Conservation (phyloP, 2,329 filamentous ascomycete genomes). For the Colletotrichum neosansevieriae region DNA sequence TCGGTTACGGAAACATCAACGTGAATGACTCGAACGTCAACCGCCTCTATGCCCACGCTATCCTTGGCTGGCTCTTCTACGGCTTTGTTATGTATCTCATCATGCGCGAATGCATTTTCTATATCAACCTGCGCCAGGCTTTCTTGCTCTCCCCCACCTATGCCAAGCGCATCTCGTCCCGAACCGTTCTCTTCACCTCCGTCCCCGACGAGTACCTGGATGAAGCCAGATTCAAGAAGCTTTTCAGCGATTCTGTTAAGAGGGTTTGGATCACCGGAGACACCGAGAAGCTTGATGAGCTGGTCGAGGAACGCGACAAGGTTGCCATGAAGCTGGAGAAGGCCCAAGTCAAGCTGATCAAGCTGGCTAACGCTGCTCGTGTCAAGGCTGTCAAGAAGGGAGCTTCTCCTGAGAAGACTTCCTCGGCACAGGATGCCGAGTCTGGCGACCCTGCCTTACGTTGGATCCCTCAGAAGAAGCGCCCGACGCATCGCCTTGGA, state of each 20-base stretch:
- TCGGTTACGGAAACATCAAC: constrained; percentile 83
- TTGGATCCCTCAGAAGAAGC: constrained; percentile 79
- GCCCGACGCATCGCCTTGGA: constrained; percentile 81
- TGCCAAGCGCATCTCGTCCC: constrained; percentile 86
- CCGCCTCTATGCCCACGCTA: constrained; percentile 85
- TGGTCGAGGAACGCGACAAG: constrained; percentile 85
- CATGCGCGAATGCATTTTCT: constrained; percentile 89
- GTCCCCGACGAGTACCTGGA: constrained; percentile 84
- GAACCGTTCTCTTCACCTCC: constrained; percentile 89
- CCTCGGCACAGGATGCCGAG: constrained; percentile 68
- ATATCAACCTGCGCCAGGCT: constrained; percentile 92
- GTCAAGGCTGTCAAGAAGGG: constrained; percentile 75
- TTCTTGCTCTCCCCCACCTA: constrained; percentile 90
- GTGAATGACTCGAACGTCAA: constrained; percentile 63
- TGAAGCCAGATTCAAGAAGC: constrained; percentile 78
- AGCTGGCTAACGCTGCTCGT: constrained; percentile 78
- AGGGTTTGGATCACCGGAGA: constrained; percentile 88
- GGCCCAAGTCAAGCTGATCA: constrained; percentile 88
- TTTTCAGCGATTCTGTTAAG: constrained; percentile 86
- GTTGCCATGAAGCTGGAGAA: constrained; percentile 85
- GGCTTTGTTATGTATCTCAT: constrained; percentile 90
- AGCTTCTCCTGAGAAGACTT: constrained; percentile 54
- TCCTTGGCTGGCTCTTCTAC: constrained; percentile 85
- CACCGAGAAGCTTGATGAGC: constrained; percentile 80
- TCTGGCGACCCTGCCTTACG: constrained; percentile 74